A percentile compares a stretch with the other conserved stretches of the same genome.
Evolutionary conservation across 495 filamentous ascomycete genomes (phyloP).

Genomic region (Tuber melanosporum): DNA sequence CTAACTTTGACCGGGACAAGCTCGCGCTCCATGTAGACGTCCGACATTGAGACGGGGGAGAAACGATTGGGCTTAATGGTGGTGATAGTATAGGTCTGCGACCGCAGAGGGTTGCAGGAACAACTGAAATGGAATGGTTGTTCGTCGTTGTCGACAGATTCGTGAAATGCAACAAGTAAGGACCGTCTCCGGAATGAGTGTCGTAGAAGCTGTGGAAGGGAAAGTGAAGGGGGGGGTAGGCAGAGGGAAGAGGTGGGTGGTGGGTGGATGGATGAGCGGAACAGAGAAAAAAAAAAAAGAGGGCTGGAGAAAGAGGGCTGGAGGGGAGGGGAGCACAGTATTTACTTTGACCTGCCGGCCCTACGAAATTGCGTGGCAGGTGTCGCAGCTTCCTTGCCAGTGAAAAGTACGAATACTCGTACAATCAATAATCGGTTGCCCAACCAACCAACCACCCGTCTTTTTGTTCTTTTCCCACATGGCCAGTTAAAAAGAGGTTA

Average conservation of each 20-base stretch:
- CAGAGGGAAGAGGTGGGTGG: constrained; percentile 8
- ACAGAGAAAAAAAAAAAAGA: constrained; percentile 5
- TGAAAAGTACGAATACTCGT: not conserved
- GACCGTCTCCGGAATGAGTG: constrained; percentile 8
- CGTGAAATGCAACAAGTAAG: constrained; percentile 6
- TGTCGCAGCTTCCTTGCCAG: not conserved
- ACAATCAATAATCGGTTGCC: constrained; percentile 14
- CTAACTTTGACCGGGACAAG: constrained; percentile 49
- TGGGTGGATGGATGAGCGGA: constrained; percentile 3
- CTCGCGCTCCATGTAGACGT: constrained; percentile 23
- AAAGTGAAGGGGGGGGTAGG: constrained; percentile 7
- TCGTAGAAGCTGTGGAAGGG: constrained; percentile 4
- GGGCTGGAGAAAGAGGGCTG: constrained; percentile 6
- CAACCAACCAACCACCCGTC: constrained; percentile 32
- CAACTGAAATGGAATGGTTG: not conserved
- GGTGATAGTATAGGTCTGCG: constrained; percentile 28
- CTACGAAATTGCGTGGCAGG: constrained; percentile 35
- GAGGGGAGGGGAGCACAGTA: constrained; percentile 6
- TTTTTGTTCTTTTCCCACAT: constrained; percentile 1
- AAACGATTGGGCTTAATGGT: constrained; percentile 24
- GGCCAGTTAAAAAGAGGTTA: not conserved
- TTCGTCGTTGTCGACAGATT: not conserved
- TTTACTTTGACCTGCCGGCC: constrained; percentile 21
- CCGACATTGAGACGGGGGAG: constrained; percentile 25
- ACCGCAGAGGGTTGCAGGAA: constrained; percentile 21